Evolutionary conservation across 2,329 filamentous ascomycete species (phyloP).

Genomic region (Fusarium sororula): DNA sequence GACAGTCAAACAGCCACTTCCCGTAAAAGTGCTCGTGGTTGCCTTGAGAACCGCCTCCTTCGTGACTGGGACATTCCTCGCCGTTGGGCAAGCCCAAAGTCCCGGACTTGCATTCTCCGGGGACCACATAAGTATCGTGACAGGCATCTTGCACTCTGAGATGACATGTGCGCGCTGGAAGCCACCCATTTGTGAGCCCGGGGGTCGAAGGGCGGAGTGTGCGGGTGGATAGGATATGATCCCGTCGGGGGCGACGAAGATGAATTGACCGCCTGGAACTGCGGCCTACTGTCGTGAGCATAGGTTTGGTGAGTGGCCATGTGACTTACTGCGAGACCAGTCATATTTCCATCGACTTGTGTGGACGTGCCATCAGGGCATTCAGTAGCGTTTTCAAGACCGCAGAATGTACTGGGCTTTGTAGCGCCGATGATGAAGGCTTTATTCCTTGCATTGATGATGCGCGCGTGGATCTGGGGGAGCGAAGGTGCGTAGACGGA

Average conservation of each 20-base stretch:
- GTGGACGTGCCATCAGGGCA: slow-evolving; percentile 44
- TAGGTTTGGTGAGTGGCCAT: accelerated
- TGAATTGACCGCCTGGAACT: slow-evolving; percentile 70
- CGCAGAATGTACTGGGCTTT: slow-evolving; percentile 41
- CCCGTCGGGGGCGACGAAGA: slow-evolving; percentile 66
- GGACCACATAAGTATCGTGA: slow-evolving; percentile 40
- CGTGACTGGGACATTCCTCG: slow-evolving; percentile 10
- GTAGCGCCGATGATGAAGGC: slow-evolving; percentile 44
- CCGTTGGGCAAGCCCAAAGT: slow-evolving; percentile 43
- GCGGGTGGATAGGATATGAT: slow-evolving; percentile 64
- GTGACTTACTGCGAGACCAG: slow-evolving; percentile 38
- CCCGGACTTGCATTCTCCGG: slow-evolving; percentile 31
- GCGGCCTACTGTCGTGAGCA: slow-evolving; percentile 48
- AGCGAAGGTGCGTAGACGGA: slow-evolving; percentile 36
- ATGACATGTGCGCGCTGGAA: slow-evolving; percentile 52
- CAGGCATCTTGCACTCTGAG: slow-evolving; percentile 34
- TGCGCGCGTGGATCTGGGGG: slow-evolving; percentile 33
- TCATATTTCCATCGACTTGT: slow-evolving; percentile 43
- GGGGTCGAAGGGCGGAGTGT: slow-evolving; percentile 62
- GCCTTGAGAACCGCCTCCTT: slow-evolving; percentile 41
- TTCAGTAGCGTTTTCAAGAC: slow-evolving; percentile 17
- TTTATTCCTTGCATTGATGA: slow-evolving; percentile 42
- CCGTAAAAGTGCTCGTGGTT: slow-evolving; percentile 34
- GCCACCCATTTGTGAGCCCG: slow-evolving; percentile 59
- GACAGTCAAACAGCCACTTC: slow-evolving; percentile 45